Evolutionary conservation across 495 filamentous ascomycete species (phyloP), one percentile per base, ranked within the genome.

Genomic region (Tuber borchii): DNA sequence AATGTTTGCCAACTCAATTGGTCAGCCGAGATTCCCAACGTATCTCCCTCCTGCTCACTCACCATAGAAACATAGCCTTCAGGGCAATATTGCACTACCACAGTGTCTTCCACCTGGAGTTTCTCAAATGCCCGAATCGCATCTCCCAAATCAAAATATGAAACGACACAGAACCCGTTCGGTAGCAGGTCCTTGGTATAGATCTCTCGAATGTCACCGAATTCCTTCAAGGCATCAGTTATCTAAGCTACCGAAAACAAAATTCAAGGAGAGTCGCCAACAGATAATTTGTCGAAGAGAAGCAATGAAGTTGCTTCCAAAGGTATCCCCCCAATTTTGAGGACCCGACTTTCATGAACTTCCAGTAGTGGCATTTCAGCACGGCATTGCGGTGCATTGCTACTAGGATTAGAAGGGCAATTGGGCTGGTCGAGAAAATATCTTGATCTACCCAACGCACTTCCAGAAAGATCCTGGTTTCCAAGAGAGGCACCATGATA

Each of bases 61-160:
- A 82, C 81, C 81, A 79, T 80, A 43, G 76, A 75, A 44, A 76
- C 73, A 73, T 82, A 82, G 17, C 77, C 80, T 61, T 73, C 74
- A 5, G 80, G 75, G 70, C 81, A 82, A 69, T 80, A 82, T 69
- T 82, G 80, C 16, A 79, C 69, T 2, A 43, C 75, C 56, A 82
- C 74, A 19, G 39, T 45, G 10, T 80, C 74, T 31, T 82, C 77
- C 17, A 46, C 26, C 42, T 82, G 74, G 37, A 79, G 71, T 45
- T 77, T 79, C 20, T 51, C 22, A 56, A 73, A 82, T n/a, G 74
- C 71, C 10, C 75, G 61, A 45, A 82, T 77, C 2, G 81, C 71
- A 46, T 79, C 80, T 31, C 80, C 71, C 9, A 79, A 70, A 56
- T 82, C 81, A 19, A 79, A 82, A 48, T 75, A 82, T 7, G 80